Percentiles rank a stretch among this genome's conserved stretches.
Evolutionary conservation across 805 yeast species (phyloP).

Genomic region (Cyberlindnera americana): DNA sequence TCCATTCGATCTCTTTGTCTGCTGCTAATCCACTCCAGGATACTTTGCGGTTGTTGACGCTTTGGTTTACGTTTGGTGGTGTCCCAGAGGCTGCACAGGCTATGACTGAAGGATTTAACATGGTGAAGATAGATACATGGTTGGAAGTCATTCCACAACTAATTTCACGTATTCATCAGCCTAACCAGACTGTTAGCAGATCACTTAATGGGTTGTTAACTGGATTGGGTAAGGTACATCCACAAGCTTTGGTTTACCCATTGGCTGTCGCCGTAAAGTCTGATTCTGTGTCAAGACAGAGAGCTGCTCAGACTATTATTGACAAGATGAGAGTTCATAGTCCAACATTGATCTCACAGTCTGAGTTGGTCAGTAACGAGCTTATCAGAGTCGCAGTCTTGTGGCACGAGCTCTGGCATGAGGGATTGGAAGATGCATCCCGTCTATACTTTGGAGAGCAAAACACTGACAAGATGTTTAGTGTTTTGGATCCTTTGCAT

Average conservation of each 20-base stretch:
- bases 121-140: constrained; percentile 93
- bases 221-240: constrained; percentile 91
- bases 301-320: constrained; percentile 87
- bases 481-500: constrained; percentile 85
- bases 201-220: constrained; percentile 76
- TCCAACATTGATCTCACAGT: constrained; percentile 80
- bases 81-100: constrained; percentile 87
- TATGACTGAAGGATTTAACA: constrained; percentile 82
- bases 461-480: constrained; percentile 91
- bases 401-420: constrained; percentile 99
- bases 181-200: constrained; percentile 77
- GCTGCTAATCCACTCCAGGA: constrained; percentile 88
- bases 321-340: constrained; percentile 92
- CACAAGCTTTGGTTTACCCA: constrained; percentile 95
- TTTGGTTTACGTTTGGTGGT: constrained; percentile 97
- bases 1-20: constrained; percentile 88
- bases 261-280: constrained; percentile 94
- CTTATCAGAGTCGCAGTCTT: constrained; percentile 90
- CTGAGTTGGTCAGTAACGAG: constrained; percentile 91
- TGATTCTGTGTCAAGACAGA: constrained; percentile 83
- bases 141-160: constrained; percentile 92
- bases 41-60: constrained; percentile 79
- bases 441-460: constrained; percentile 90
- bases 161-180: constrained; percentile 95
- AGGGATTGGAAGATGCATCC: constrained; percentile 95